Evolutionary conservation across 108 stramenopile species (phyloP).

Genomic region (Skeletonema tropicum): DNA sequence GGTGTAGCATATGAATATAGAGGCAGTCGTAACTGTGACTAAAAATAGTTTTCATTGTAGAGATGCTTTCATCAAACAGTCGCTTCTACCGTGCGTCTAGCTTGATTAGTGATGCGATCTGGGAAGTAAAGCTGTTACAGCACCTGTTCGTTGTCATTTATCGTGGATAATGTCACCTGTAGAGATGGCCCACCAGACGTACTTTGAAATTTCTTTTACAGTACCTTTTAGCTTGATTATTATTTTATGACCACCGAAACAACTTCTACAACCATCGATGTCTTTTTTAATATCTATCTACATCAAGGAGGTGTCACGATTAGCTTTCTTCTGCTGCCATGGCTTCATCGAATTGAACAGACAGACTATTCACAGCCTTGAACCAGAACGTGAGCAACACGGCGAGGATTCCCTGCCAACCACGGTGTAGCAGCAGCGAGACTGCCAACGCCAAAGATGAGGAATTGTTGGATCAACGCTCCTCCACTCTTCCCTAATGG

Average conservation of each 20-base stretch:
- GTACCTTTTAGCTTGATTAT: background rate
- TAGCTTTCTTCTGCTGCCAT: slow-evolving; percentile 56
- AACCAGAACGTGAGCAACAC: slow-evolving; percentile 79
- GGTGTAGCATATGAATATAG: background rate
- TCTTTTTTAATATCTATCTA: slow-evolving; percentile 1
- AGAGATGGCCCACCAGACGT: no score
- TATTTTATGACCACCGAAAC: background rate
- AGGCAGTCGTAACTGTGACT: background rate
- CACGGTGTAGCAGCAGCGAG: slow-evolving; percentile 89
- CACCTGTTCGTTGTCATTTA: no score
- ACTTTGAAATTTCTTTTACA: no score
- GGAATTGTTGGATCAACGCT: slow-evolving; percentile 92
- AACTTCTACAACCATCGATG: background rate
- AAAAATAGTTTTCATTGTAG: slow-evolving; percentile 4
- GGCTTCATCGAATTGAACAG: slow-evolving; percentile 82
- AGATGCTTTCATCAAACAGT: background rate
- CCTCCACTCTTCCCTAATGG: slow-evolving; percentile 97
- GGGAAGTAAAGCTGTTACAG: no score
- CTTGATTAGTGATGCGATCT: background rate
- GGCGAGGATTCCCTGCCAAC: slow-evolving; percentile 77
- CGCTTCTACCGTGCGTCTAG: background rate
- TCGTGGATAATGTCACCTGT: no score
- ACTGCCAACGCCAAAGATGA: slow-evolving; percentile 91
- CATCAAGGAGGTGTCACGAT: background rate
- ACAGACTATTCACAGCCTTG: slow-evolving; percentile 74